Base-by-base conservation (phyloP, 2,329 filamentous ascomycete species). In the Emergomyces pasteurianus region DNA sequence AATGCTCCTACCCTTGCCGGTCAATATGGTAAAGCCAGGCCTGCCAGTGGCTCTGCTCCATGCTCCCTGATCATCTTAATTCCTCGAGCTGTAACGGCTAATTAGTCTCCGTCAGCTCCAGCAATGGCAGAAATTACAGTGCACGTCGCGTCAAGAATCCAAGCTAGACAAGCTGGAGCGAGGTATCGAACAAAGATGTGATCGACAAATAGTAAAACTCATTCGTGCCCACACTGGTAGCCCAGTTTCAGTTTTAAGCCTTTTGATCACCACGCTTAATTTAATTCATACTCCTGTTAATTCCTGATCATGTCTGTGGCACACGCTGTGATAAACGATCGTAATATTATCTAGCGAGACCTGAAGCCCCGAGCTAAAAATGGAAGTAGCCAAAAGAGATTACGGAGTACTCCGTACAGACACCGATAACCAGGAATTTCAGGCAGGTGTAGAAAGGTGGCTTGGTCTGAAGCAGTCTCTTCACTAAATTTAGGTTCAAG, bases 51-150 rank as follows among this genome's bases (percentile, higher is more conserved):
- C 57, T 58, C 57, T 26, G 18, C 12, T 50, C 14, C 43, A 50
- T 52, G 43, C 43, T 58, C 57, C 57, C 57, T 58, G 34, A 42
- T 58, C 57, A 58, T 58, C 36, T 58, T 58, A 58, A 58, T 58
- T 58, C 42, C 57, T 50, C 34, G 18, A 52, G 28, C 54, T 57
- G 55, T 57, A 57, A 57, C 55, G 21, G 16, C 55, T 57, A 47
- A 57, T 40, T 12, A 46, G 55, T 57, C 55, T 21, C 55, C 55
- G 55, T 38, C 55, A 34, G 38, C 38, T 57, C 55, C 55, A 46
- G 55, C 3, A 57, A 55, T n/a, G 55, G 23, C 18, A 46, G 55
- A 57, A 46, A 57, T 57, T 57, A 57, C 26, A 40, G 55, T 34
- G 38, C 23, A 57, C 38, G 40, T 57, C 55, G 40, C 55, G 55